phyloP scores from a whole-genome alignment of 257 asterid genomes.

The Solanum habrochaites region DNA sequence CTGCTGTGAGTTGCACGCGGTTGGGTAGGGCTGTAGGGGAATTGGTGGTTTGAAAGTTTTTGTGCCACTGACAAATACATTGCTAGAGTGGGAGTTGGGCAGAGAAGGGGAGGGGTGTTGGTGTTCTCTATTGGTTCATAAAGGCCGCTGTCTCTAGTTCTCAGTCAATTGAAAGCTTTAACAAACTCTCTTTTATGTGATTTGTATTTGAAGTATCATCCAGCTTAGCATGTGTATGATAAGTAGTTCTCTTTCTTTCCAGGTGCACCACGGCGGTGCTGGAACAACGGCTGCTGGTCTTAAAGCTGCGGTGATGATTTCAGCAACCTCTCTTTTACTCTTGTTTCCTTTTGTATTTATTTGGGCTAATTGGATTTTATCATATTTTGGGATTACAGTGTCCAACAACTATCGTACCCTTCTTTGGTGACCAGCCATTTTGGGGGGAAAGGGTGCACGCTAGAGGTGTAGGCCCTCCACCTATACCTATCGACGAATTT shows the following conservation, averaged over 20 bases:
- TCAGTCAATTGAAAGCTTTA: background rate
- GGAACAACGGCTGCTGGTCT: conserved; percentile 99
- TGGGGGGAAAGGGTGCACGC: conserved; percentile 95
- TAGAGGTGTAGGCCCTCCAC: conserved; percentile 79
- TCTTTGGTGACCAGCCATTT: conserved; percentile 95
- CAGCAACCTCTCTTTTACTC: background rate
- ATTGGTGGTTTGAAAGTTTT: background rate
- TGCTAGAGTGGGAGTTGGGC: background rate
- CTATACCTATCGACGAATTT: conserved; percentile 83
- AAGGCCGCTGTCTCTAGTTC: background rate
- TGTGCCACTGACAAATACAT: background rate
- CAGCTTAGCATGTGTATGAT: background rate
- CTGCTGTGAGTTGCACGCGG: background rate
- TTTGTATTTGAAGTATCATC: background rate
- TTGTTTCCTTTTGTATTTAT: background rate
- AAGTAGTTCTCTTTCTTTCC: conserved; percentile 8
- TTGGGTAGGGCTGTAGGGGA: background rate
- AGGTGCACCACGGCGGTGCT: conserved; percentile 98
- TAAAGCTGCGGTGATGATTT: conserved; percentile 68
- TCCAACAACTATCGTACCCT: conserved; percentile 81
- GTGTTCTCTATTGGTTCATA: background rate
- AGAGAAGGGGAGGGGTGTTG: background rate
- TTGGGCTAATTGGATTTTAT: background rate
- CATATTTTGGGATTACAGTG: conserved; percentile 37
- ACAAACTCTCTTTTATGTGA: background rate